Percentiles rank a stretch among this genome's conserved stretches.
Conservation (phyloP, 176 grass and related monocot species). For the Dactylis glomerata region DNA sequence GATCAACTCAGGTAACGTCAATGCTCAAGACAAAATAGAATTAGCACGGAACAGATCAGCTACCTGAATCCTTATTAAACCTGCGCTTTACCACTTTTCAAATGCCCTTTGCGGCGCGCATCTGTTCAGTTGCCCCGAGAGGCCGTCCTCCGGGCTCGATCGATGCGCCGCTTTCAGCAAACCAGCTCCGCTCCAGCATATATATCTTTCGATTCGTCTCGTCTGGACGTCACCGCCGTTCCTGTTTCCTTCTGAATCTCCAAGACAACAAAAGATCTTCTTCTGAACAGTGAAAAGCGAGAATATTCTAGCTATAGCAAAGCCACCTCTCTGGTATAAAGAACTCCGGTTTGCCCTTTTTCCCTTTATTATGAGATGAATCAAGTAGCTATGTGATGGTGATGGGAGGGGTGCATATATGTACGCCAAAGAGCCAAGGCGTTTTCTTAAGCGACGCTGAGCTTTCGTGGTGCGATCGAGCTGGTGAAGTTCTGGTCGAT, state of each 20-base stretch:
- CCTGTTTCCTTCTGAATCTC: background rate
- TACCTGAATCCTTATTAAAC: constrained; percentile 17
- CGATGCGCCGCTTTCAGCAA: constrained; percentile 28
- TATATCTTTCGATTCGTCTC: background rate
- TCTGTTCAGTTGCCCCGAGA: constrained; percentile 20
- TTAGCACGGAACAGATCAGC: background rate
- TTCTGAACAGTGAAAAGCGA: background rate
- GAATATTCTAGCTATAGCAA: constrained; percentile 41
- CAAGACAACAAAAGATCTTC: background rate
- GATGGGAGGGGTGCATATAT: background rate
- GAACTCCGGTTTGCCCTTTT: background rate
- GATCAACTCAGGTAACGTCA: background rate
- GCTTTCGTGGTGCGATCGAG: constrained; percentile 4
- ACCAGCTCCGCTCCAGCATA: background rate
- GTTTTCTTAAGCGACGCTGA: constrained; percentile 26
- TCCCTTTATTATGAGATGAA: background rate
- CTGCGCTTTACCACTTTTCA: background rate
- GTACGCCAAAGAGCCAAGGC: background rate
- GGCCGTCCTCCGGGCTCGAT: background rate
- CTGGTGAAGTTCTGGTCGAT: constrained; percentile 3
- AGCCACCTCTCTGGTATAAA: background rate
- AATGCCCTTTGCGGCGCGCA: constrained; percentile 22
- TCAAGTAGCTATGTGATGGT: background rate
- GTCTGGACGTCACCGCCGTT: background rate
- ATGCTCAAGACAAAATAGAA: background rate